A percentile compares a stretch with the other conserved stretches of the same genome.
phyloP scores from a whole-genome alignment of 768 basidiomycete species.

The Trametes cinnabarina region DNA sequence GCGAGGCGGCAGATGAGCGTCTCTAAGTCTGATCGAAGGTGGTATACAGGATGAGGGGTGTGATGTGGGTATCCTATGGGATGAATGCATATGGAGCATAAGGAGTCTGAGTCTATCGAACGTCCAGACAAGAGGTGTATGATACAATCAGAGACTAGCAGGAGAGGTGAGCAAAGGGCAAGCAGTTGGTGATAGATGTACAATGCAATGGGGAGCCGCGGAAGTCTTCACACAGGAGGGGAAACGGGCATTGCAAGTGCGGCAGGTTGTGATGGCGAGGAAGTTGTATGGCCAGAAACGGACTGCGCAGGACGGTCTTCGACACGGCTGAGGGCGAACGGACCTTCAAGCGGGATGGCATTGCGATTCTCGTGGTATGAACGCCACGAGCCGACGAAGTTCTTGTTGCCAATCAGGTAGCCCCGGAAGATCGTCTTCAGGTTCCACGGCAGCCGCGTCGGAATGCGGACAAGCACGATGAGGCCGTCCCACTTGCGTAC shows the following conservation, averaged over 20 bases:
- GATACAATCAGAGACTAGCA: background rate
- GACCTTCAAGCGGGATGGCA: slow-evolving; percentile 56
- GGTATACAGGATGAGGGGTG: background rate
- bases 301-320: background rate
- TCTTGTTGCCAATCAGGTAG: slow-evolving; percentile 62
- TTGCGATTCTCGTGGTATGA: slow-evolving; percentile 43
- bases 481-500: slow-evolving; percentile 40
- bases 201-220: background rate
- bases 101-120: background rate
- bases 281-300: background rate
- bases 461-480: slow-evolving; percentile 34
- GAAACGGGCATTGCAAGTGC: background rate
- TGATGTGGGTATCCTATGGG: background rate
- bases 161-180: background rate
- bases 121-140: slow-evolving; percentile 9
- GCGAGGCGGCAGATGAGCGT: background rate
- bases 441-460: slow-evolving; percentile 12
- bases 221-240: background rate
- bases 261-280: background rate
- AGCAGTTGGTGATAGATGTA: background rate
- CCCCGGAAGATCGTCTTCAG: slow-evolving; percentile 58
- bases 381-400: slow-evolving; percentile 75
- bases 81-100: background rate
- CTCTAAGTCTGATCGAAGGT: background rate
- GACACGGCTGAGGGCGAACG: slow-evolving; percentile 39